Evolutionary conservation across 176 grass and related monocot species (phyloP).

Genomic region (Bolboschoenus planiculmis): DNA sequence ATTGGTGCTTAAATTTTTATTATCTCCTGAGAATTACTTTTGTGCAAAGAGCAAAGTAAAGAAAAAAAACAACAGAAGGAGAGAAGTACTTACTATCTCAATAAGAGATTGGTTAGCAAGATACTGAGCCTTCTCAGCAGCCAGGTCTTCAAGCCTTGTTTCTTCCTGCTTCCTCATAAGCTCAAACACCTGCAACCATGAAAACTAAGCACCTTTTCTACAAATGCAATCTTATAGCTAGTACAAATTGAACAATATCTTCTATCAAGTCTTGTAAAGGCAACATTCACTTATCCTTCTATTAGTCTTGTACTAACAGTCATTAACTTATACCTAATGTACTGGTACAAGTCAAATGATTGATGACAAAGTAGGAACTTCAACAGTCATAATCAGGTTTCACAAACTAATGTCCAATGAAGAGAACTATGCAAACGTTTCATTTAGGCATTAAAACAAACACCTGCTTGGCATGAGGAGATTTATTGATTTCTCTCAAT

Average conservation of each 20-base stretch:
- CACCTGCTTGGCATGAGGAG: slow-evolving; percentile 53
- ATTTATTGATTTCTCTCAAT: slow-evolving; percentile 72
- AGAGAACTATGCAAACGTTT: neutral
- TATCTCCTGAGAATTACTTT: neutral
- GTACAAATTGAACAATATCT: neutral
- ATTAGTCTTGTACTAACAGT: neutral
- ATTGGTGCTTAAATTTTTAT: neutral
- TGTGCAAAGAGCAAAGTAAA: neutral
- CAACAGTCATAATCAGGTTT: neutral
- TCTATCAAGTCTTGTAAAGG: neutral
- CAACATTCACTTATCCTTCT: neutral
- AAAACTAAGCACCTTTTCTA: slow-evolving; percentile 12
- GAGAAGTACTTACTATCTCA: slow-evolving; percentile 48
- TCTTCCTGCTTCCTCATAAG: slow-evolving; percentile 85
- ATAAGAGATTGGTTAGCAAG: slow-evolving; percentile 27
- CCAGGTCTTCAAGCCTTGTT: slow-evolving; percentile 45
- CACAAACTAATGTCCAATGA: neutral
- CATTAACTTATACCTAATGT: no score
- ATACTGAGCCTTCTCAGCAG: slow-evolving; percentile 42
- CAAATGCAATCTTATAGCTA: neutral
- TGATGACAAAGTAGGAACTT: neutral
- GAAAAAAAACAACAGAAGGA: neutral
- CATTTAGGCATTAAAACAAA: slow-evolving; percentile 25
- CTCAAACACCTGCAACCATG: slow-evolving; percentile 49
- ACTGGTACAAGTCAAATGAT: no score